Evolutionary conservation across 2,329 filamentous ascomycete species (phyloP), one percentile per base, ranked within the genome.

Genomic region (Alternaria conjuncta): DNA sequence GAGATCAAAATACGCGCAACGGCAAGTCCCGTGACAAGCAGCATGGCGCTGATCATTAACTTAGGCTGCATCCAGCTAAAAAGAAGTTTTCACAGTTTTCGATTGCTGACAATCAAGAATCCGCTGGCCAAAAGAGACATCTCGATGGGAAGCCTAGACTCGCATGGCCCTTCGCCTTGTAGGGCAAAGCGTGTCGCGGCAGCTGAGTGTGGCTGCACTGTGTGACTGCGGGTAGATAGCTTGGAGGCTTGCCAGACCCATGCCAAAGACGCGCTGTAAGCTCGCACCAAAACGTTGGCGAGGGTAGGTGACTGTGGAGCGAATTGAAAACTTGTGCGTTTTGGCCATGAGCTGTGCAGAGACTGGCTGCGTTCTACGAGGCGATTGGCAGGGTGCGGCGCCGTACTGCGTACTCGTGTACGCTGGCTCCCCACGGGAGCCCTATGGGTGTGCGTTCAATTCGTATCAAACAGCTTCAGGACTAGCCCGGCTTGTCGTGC

Each of bases 61-160:
- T 1, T 21, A 41, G 5, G 36, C 44, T 15, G 46, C 56, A 45
- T 55, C 36, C 21, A 44, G 26, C 49, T 43, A 41, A 54, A 58
- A 53, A 61, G 47, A 30, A 54, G 36, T 25, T 32, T 46, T 26
- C 26, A 41, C 23, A 25, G 36, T 25, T 32, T 41, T 26, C 26
- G 15, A 50, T 49, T 15, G 49, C 49, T 53, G 49, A 41, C 32
- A 44, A 28, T 21, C 32, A 55, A 20, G 15, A 44, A 18, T 44
- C 28, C 53, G 55, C 49, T 54, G 46, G 43, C 30, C 30, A 44
- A 43, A 21, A 54, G 36, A 50, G 32, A 45, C 46, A 51, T 45
- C 18, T 61, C 45, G 45, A 26, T 32, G 54, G 41, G 26, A 15
- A 53, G 49, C 47, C 56, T 60, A 60, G 60, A 63, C 45, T 54